These are phyloP conservation scores for Thinopyrum elongatum DNA, from an alignment of 176 grass and related monocot species.

Conservation along the genomic window DNA sequence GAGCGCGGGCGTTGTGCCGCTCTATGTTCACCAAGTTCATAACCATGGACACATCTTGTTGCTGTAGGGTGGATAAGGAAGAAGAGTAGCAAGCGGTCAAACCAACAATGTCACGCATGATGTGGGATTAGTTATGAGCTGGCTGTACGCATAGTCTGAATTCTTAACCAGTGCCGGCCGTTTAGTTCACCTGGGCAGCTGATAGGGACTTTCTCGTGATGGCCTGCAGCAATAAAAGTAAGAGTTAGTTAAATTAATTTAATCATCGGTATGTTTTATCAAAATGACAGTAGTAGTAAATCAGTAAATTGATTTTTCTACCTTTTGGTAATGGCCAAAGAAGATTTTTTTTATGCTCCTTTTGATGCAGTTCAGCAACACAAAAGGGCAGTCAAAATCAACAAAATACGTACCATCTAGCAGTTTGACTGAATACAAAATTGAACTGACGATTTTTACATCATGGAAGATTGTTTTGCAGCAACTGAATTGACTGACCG, in stretches of 20 bases:
- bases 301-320: background rate
- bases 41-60: conserved; percentile 21
- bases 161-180: background rate
- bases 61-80: background rate
- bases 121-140: too few species aligned
- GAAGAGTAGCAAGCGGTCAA: background rate
- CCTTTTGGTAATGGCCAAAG: background rate
- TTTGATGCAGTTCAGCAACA: background rate
- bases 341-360: background rate
- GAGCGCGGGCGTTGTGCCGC: conserved; percentile 14
- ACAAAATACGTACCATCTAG: background rate
- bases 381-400: background rate
- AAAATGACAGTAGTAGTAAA: background rate
- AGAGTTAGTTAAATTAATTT: background rate
- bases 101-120: background rate
- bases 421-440: background rate
- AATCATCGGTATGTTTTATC: background rate
- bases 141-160: background rate
- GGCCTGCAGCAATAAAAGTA: background rate
- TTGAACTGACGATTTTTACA: background rate
- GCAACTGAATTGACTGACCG: too few species aligned
- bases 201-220: conserved; percentile 21
- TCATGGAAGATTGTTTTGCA: background rate
- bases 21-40: conserved; percentile 26
- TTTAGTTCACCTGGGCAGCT: conserved; percentile 20